phyloP scores from a whole-genome alignment of 345 rosid genomes.

The Eucalyptus shirleyi region DNA sequence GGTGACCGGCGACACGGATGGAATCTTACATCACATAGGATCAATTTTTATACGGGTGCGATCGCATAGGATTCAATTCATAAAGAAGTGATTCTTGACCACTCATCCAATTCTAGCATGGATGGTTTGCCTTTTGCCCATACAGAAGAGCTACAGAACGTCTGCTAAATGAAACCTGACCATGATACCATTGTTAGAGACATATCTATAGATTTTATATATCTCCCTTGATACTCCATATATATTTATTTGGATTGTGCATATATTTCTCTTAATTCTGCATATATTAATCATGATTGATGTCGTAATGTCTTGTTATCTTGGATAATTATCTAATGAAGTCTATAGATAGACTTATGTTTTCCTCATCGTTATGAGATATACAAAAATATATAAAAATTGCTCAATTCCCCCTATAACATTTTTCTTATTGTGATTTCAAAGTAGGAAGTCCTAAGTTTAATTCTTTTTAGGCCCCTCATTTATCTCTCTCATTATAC shows the following conservation, averaged over 20 bases:
- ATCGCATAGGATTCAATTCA: background rate
- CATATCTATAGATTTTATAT: background rate
- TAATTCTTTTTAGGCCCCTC: background rate
- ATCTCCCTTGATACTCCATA: background rate
- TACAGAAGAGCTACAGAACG: background rate
- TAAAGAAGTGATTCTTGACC: background rate
- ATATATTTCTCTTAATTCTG: background rate
- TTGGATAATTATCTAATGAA: background rate
- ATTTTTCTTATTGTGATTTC: background rate
- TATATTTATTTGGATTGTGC: background rate
- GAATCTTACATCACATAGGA: background rate
- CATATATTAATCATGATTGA: background rate
- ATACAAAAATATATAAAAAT: background rate
- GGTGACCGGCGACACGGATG: background rate
- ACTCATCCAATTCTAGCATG: background rate
- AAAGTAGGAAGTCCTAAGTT: background rate
- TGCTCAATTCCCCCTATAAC: background rate
- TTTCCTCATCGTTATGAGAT: background rate
- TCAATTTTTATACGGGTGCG: background rate
- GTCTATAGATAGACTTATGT: background rate
- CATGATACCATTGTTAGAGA: background rate
- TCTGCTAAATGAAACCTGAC: background rate
- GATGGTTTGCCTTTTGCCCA: background rate
- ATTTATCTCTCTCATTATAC: no score
- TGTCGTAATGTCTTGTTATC: background rate